phyloP scores from a whole-genome alignment of 306 rosid species.

The Casuarina equisetifolia region DNA sequence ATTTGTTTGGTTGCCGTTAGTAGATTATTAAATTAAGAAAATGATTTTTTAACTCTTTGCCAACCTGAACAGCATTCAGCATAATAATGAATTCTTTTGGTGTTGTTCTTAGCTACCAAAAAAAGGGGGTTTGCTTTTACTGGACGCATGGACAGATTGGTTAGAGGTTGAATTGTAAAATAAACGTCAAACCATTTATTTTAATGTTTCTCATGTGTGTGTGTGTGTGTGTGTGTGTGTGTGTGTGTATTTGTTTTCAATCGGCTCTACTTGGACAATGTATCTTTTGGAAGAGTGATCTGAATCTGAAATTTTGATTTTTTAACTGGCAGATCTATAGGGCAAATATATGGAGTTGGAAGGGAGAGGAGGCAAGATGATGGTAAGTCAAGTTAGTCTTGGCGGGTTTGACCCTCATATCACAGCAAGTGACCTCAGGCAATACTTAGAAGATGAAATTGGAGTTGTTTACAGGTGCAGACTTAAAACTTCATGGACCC shows the following conservation, averaged over 20 bases:
- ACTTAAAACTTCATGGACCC: constrained; percentile 83
- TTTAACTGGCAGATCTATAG: constrained; percentile 28
- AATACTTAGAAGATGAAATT: constrained; percentile 49
- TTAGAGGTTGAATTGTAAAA: neutral
- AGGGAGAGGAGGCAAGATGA: constrained; percentile 36
- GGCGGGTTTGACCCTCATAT: constrained; percentile 68
- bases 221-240: neutral
- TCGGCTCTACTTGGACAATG: neutral
- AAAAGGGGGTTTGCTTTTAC: neutral
- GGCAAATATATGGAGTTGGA: constrained; percentile 47
- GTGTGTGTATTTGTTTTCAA: neutral
- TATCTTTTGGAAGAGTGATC: constrained; percentile 9
- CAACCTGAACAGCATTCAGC: neutral
- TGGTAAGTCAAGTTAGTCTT: constrained; percentile 71
- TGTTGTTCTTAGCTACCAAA: neutral
- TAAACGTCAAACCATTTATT: neutral
- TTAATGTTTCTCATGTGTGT: neutral
- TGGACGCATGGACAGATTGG: neutral
- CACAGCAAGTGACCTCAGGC: constrained; percentile 51
- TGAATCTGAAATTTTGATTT: neutral
- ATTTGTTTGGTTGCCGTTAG: neutral
- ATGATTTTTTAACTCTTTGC: neutral
- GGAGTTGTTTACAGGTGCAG: constrained; percentile 73
- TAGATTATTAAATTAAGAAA: neutral
- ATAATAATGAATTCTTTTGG: neutral